Percentiles rank a stretch among this genome's conserved stretches.
phyloP scores from a whole-genome alignment of 305 asterid species.

The Euphrasia arctica region DNA sequence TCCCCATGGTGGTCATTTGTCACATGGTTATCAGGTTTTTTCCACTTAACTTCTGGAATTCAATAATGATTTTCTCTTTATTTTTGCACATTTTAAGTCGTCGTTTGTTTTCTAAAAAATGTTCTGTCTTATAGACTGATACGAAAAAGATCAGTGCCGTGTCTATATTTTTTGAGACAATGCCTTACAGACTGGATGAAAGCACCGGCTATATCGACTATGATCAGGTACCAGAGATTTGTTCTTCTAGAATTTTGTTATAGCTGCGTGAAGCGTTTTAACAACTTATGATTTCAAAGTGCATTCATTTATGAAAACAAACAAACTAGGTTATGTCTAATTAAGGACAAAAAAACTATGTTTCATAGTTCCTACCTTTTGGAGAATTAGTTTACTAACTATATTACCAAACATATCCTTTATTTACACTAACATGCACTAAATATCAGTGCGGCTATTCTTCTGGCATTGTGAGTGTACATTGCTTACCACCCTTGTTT shows the following conservation, averaged over 20 bases:
- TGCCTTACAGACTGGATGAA: conserved; percentile 96
- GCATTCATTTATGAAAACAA: neutral
- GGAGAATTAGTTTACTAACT: neutral
- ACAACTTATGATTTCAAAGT: neutral
- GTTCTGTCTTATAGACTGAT: conserved; percentile 60
- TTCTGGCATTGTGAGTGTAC: neutral
- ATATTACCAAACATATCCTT: neutral
- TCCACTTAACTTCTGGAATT: conserved; percentile 23
- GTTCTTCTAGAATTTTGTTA: conserved; percentile 12
- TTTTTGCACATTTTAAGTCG: conserved; percentile 8
- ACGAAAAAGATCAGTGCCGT: conserved; percentile 92
- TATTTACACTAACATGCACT: neutral
- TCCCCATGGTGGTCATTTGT: conserved; percentile 98
- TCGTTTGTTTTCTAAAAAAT: conserved; percentile 1
- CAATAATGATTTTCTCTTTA: conserved; percentile 5
- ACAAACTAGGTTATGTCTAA: neutral
- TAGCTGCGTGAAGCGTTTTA: neutral
- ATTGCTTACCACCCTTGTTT: neutral
- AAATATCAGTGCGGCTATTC: neutral
- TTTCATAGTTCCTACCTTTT: no score
- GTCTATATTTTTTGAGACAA: conserved; percentile 93
- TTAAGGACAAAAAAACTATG: neutral
- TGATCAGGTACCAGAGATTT: conserved; percentile 58
- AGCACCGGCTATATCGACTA: conserved; percentile 93
- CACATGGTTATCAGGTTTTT: conserved; percentile 97